Conservation (phyloP, 257 asterid species). For the Petunia secreta region DNA sequence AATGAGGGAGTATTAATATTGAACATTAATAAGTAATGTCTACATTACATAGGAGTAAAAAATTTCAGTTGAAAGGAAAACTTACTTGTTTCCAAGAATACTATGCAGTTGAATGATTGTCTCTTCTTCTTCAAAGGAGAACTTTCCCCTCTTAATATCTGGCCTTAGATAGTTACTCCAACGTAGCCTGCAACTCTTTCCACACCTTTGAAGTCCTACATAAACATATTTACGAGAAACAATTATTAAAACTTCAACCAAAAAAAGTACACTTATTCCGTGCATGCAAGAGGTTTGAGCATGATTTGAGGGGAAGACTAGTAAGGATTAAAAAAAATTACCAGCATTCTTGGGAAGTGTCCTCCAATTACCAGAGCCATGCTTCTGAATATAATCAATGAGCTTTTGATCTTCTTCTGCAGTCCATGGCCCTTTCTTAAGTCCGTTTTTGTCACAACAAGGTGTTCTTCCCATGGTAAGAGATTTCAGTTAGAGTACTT, state of each 20-base stretch:
- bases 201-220: conserved; percentile 78
- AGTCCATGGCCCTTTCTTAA: conserved; percentile 91
- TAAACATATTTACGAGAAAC: not conserved
- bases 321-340: conserved; percentile 2
- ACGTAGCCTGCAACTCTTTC: conserved; percentile 83
- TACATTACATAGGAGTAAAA: not conserved
- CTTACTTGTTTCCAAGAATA: conserved; percentile 80
- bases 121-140: conserved; percentile 80
- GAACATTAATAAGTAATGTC: too few relatives aligned
- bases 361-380: conserved; percentile 84
- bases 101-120: conserved; percentile 78
- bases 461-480: conserved; percentile 72
- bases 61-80: not conserved
- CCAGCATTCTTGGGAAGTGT: conserved; percentile 85
- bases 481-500: not conserved
- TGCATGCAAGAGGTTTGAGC: not conserved
- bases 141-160: conserved; percentile 73
- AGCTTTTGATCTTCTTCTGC: conserved; percentile 79
- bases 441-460: conserved; percentile 77
- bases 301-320: too few relatives aligned
- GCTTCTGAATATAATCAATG: conserved; percentile 55
- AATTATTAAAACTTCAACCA: not conserved
- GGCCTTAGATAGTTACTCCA: conserved; percentile 89
- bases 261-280: too few relatives aligned
- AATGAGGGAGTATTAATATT: too few relatives aligned